Base-by-base conservation (phyloP, 805 yeast species). In the Candida chauliodis region DNA sequence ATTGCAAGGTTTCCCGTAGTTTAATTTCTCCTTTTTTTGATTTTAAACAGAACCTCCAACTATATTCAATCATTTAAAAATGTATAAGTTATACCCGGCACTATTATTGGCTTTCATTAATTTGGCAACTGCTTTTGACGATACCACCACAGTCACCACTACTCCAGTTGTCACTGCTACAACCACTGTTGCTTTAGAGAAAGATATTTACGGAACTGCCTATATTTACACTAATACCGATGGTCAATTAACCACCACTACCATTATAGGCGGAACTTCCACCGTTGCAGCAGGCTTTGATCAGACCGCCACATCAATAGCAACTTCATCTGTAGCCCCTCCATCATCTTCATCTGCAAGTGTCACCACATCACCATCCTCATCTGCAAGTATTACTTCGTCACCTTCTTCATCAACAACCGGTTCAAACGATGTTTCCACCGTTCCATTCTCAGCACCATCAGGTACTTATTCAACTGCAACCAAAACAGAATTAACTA, bases 151-250 rank as follows among this genome's bases (percentile, higher is more conserved):
- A 19, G 43, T 50, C 7, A 59, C 64, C 23, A 38, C 45, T 13
- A 59, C 65, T 16, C 56, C 59, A 16, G 50, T 56, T 8, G 60
- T 56, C 8, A 61, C 70, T 1, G 48, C 46, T 15, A 56, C 68
- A 14, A 57, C 58, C 14, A 58, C 64, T 9, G 49, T 58, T 6
- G 56, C 50, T 5, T 48, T 45, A 18, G 40, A 50, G n/a, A 61
- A 51, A 34, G 51, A 50, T 17, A 42, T 61, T 17, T 55, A 40
- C 35, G 61, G 50, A 20, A 54, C 63, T 4, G 56, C 41, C 6
- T 64, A 63, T 43, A 46, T 61, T 20, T 66, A 47, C 45, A 60
- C 68, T 18, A 49, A 48, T 36, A 36, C 53, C 11, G 48, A 45
- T 17, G 69, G 69, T 2, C 41, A 37, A 5, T 49, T 56, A 35